Evolutionary conservation across 208 protist species (phyloP).

Genomic region (Trypanosoma platydactyli): DNA sequence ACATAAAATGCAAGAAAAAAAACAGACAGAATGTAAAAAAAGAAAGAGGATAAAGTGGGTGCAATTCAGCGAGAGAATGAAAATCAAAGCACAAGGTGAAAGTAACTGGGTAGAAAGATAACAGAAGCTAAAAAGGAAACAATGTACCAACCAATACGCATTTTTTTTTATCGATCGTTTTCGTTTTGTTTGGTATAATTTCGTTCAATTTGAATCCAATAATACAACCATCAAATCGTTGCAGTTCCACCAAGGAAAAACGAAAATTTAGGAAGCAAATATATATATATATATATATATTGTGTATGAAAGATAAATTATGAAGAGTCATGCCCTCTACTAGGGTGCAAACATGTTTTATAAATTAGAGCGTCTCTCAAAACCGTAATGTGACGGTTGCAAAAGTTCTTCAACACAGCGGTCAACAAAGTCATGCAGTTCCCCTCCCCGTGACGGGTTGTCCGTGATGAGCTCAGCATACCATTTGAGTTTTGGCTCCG

Average conservation of each 20-base stretch:
- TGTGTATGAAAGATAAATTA: not conserved
- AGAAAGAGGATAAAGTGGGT: not conserved
- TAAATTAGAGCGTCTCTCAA: slow-evolving; percentile 35
- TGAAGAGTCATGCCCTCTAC: not conserved
- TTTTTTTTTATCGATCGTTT: no score
- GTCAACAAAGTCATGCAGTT: slow-evolving; percentile 44
- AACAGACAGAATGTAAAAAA: not conserved
- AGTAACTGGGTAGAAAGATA: no score
- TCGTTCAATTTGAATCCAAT: not conserved
- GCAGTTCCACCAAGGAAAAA: no score
- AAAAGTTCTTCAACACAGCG: slow-evolving; percentile 60
- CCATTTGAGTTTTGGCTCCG: slow-evolving; percentile 99
- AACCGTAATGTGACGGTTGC: slow-evolving; percentile 58
- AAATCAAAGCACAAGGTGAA: no score
- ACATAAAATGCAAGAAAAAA: slow-evolving; percentile 10
- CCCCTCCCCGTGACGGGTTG: slow-evolving; percentile 23
- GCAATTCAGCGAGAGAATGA: no score
- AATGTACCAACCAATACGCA: no score
- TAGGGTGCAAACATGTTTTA: not conserved
- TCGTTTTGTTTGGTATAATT: no score
- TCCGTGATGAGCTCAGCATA: slow-evolving; percentile 63
- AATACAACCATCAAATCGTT: no score
- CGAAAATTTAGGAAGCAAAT: no score
- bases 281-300: no score
- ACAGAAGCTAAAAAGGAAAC: no score